Base-by-base conservation (phyloP, 2,329 filamentous ascomycete genomes). In the Talaromyces amestolkiae region DNA sequence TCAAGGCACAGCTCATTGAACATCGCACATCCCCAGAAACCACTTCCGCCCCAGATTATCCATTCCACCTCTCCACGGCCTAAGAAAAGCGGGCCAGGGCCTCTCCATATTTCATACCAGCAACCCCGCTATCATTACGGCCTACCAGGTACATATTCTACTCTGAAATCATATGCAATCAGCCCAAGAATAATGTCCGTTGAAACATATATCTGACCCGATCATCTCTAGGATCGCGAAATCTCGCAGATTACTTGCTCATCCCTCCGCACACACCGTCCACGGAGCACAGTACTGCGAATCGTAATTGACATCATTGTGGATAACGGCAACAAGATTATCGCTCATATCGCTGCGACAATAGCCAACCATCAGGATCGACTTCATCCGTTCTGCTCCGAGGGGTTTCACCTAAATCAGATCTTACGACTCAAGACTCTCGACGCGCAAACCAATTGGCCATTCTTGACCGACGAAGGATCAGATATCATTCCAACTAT, bases 281-380 rank as follows among this genome's bases (percentile, higher is more conserved):
- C 17, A 37, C 53, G 53, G 33, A 56, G 33, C 31, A 56, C 53
- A 56, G 53, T 39, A 4, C 19, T 56, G 33, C 53, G 33, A 22
- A 11, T 31, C 17, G 33, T n/a, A 11, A 56, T 39, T 62, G 64
- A 65, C 64, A 61, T 65, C 64, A 65, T 62, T 58, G 64, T 53
- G 41, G 58, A 51, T n/a, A 60, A 43, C 35, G 3, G 9, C 9
- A 56, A n/a, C 37, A 60, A 45, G 27, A 49, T 17, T 39, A 39
- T 37, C 53, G 13, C 39, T 35, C 53, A 39, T 37, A 56, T 24
- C 33, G 22, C 22, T 37, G 33, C 17, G 24, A 22, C 9, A 56
- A 22, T 5, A 39, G 7, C 53, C 53, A 56, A 39, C 53, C 53
- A 39, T 9, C 53, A 35, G 2, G 37, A 37, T 15, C 1, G 6